Evolutionary conservation across 768 basidiomycete species (phyloP).

Genomic region (Boletus coccyginus): DNA sequence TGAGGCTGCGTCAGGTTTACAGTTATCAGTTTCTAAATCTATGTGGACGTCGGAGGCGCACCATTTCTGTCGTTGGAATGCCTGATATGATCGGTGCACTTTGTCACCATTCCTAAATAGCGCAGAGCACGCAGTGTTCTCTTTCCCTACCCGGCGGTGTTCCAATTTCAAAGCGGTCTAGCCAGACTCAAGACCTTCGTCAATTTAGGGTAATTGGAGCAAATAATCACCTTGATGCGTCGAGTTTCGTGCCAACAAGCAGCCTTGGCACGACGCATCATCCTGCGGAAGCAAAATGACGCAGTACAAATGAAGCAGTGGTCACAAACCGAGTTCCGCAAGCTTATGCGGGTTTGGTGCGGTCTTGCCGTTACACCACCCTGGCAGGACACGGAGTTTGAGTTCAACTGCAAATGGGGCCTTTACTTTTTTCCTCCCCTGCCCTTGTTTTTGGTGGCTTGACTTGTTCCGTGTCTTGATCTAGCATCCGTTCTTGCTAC

Average conservation of each 20-base stretch:
- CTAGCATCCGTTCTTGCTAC: background rate
- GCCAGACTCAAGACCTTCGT: background rate
- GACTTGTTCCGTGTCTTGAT: constrained; percentile 3
- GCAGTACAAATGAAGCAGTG: constrained; percentile 6
- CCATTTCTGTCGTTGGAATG: background rate
- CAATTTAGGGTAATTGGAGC: background rate
- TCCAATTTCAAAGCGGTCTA: constrained; percentile 13
- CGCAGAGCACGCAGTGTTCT: background rate
- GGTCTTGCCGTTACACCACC: constrained; percentile 26
- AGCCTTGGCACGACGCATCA: background rate
- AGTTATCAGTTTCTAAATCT: background rate
- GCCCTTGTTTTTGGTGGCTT: background rate
- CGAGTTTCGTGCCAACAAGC: background rate
- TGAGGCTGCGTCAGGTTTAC: background rate
- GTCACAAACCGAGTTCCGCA: constrained; percentile 18
- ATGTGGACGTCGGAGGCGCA: constrained; percentile 1
- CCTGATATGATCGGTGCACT: background rate
- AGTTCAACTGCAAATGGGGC: constrained; percentile 17
- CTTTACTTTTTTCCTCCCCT: constrained; percentile 1
- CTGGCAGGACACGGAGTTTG: constrained; percentile 21
- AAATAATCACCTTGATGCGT: constrained; percentile 5
- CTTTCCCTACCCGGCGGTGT: constrained; percentile 6
- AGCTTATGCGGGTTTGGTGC: constrained; percentile 22
- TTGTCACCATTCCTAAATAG: background rate
- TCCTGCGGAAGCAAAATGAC: constrained; percentile 19